Conservation (phyloP, 805 yeast species). For the Kodamaea laetipori region DNA sequence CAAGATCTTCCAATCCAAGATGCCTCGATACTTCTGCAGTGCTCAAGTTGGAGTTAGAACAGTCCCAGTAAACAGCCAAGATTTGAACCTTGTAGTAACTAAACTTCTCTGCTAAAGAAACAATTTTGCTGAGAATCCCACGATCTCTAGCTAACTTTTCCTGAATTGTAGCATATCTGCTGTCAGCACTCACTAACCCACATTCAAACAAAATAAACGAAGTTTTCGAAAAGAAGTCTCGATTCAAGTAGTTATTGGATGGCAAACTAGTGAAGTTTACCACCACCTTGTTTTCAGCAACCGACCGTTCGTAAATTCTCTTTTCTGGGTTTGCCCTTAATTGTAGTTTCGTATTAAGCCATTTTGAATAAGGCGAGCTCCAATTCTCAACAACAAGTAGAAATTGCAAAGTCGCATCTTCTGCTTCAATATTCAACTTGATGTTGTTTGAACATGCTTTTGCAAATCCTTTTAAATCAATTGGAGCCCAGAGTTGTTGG, state of each 20-base stretch:
- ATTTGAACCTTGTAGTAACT: conserved; percentile 43
- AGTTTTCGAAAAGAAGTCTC: conserved; percentile 40
- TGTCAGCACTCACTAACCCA: conserved; percentile 39
- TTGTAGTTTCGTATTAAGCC: conserved; percentile 50
- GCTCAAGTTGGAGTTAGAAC: conserved; percentile 20
- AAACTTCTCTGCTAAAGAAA: conserved; percentile 34
- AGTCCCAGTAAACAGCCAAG: conserved; percentile 47
- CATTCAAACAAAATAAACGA: conserved; percentile 54
- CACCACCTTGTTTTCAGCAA: conserved; percentile 27
- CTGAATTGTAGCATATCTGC: conserved; percentile 18
- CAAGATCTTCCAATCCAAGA: conserved; percentile 19
- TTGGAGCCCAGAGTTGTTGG: conserved; percentile 50
- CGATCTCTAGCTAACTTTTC: conserved; percentile 42
- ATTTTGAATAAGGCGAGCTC: conserved; percentile 46
- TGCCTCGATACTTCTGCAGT: conserved; percentile 17
- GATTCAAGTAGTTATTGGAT: conserved; percentile 33
- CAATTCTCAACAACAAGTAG: conserved; percentile 52
- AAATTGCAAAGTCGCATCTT: conserved; percentile 32
- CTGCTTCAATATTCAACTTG: conserved; percentile 21
- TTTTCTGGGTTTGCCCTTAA: conserved; percentile 34
- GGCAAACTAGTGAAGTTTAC: conserved; percentile 48
- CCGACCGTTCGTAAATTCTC: conserved; percentile 27
- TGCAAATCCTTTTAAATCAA: conserved; percentile 40
- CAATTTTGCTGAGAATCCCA: conserved; percentile 34
- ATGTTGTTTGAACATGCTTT: conserved; percentile 30